Conservation (phyloP, 768 basidiomycete genomes). For the Boletus sp. region DNA sequence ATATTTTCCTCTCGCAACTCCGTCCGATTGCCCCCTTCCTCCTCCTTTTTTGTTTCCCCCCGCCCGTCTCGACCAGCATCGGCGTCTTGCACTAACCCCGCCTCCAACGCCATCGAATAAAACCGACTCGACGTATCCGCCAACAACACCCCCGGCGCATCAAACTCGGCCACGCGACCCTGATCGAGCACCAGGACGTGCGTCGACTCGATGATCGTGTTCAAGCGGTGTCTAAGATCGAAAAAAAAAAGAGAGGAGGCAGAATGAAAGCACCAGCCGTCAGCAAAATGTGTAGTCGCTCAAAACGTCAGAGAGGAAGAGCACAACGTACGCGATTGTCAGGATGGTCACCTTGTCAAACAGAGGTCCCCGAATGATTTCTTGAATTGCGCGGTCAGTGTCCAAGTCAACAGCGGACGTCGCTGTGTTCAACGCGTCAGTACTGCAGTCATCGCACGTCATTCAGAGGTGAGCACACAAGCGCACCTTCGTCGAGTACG, state of each 20-base stretch:
- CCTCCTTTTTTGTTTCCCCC: background rate
- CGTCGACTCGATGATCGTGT: slow-evolving; percentile 81
- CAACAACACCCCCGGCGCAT: slow-evolving; percentile 63
- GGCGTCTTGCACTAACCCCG: slow-evolving; percentile 40
- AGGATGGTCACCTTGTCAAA: slow-evolving; percentile 80
- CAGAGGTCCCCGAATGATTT: slow-evolving; percentile 76
- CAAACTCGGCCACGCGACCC: slow-evolving; percentile 83
- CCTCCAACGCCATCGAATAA: slow-evolving; percentile 62
- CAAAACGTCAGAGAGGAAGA: too few species aligned
- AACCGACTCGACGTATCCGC: slow-evolving; percentile 55
- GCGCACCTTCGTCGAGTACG: slow-evolving; percentile 85
- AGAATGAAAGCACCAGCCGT: too few species aligned
- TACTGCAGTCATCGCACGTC: background rate
- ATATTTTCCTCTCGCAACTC: too few species aligned
- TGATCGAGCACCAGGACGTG: slow-evolving; percentile 78
- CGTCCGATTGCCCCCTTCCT: background rate
- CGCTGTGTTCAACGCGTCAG: slow-evolving; percentile 39
- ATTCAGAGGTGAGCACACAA: background rate
- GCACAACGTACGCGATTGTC: slow-evolving; percentile 71
- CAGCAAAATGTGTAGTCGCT: background rate
- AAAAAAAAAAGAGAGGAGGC: too few species aligned
- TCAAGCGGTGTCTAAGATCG: slow-evolving; percentile 56
- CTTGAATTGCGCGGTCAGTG: slow-evolving; percentile 85
- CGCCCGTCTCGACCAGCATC: background rate
- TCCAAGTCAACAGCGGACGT: slow-evolving; percentile 90